Evolutionary conservation across 495 filamentous ascomycete genomes (phyloP).

Genomic region (Aspergillus bridgeri): DNA sequence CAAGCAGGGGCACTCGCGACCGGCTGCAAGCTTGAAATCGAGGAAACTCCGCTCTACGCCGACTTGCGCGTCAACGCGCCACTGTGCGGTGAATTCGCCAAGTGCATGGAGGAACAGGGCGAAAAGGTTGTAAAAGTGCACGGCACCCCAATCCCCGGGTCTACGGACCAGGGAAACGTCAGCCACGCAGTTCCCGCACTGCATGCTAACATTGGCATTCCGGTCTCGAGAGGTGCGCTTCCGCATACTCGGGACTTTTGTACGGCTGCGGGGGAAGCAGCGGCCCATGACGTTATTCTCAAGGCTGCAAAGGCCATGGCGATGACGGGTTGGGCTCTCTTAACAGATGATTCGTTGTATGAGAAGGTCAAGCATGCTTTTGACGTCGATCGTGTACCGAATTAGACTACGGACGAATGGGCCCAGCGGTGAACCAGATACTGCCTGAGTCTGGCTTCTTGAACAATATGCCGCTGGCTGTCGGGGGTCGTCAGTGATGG

Average conservation of each 20-base stretch:
- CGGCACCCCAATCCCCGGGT: background rate
- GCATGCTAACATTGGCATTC: slow-evolving; percentile 13
- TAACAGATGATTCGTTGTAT: slow-evolving; percentile 38
- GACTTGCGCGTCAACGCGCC: background rate
- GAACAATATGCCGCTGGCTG: too few species aligned
- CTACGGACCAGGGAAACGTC: slow-evolving; percentile 14
- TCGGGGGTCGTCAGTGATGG: too few species aligned
- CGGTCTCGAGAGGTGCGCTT: slow-evolving; percentile 38
- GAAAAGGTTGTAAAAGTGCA: background rate
- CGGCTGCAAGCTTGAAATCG: background rate
- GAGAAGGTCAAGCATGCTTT: slow-evolving; percentile 11
- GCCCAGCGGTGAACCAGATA: too few species aligned
- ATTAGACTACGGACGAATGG: background rate
- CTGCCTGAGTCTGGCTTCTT: too few species aligned
- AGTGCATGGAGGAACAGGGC: background rate
- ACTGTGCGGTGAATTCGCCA: background rate
- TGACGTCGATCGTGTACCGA: background rate
- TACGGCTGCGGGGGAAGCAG: slow-evolving; percentile 40
- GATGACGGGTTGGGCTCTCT: slow-evolving; percentile 46
- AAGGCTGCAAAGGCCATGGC: slow-evolving; percentile 52
- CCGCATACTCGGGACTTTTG: slow-evolving; percentile 18
- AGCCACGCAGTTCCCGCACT: background rate
- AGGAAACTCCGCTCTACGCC: background rate
- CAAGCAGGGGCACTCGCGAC: slow-evolving; percentile 39
- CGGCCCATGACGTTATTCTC: slow-evolving; percentile 45